Base-by-base conservation (phyloP, 2,329 filamentous ascomycete genomes). In the Cryphonectria carpinicola region DNA sequence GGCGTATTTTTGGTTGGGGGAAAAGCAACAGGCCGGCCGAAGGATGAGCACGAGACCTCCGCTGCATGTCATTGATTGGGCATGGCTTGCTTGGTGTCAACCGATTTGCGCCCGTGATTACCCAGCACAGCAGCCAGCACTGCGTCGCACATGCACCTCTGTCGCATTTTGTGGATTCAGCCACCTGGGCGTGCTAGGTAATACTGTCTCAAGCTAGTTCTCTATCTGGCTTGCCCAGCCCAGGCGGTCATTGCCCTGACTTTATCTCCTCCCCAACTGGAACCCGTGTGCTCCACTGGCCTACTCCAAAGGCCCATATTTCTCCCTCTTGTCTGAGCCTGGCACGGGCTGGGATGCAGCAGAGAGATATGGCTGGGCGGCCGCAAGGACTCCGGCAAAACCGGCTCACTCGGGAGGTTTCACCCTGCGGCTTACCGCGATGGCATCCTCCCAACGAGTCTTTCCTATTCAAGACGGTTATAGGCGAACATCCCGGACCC, bases 1-100 rank as follows among this genome's bases (percentile, higher is more conserved):
- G 32, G 35, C 56, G 25, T 41, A 63, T 43, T 43, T 43, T 43
- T 54, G n/a, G 46, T n/a, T 19, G 41, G 46, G 35, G 54, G 62
- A 37, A 60, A 41, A 35, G 66, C 62, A 66, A 22, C 19, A 41
- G 17, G 56, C 37, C 17, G 17, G 56, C 37, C 22, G 66, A 39
- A 65, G 63, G 49, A 37, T 62, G 66, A 49, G 49, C 63, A 71
- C 69, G 69, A 67, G 69, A 68, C 66, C 65, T 56, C 32, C 46
- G 39, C 63, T 54, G 63, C 39, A 37, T 19, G 41, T 17, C 28
- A 60, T 22, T 65, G 49, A 67, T 67, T 64, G 63, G 58, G 41
- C 65, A 43, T 14, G 41, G 46, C 43, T 66, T 56, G 56, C 17
- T 32, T 35, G 66, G 49, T 60, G 41, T 46, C 35, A 49, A 62